phyloP scores from a whole-genome alignment of 768 basidiomycete species.

The Phallus indusiatus region DNA sequence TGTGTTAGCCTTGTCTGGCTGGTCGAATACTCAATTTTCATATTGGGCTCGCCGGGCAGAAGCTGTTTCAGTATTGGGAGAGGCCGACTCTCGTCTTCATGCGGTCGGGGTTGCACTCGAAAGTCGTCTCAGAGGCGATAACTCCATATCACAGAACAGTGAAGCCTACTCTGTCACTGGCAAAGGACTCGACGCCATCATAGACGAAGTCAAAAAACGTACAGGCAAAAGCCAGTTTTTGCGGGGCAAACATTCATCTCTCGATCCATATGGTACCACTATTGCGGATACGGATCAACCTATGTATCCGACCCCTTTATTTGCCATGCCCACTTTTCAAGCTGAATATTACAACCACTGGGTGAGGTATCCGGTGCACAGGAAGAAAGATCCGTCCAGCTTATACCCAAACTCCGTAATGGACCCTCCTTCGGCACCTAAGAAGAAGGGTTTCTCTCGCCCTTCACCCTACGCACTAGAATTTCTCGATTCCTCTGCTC shows the following conservation, averaged over 20 bases:
- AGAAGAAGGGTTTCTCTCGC: neutral
- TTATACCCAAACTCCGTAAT: neutral
- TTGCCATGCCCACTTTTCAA: conserved; percentile 30
- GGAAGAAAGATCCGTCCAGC: neutral
- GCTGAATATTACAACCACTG: conserved; percentile 19
- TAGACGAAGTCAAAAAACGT: conserved; percentile 40
- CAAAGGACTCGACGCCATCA: conserved; percentile 39
- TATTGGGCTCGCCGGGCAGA: conserved; percentile 46
- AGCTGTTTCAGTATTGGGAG: conserved; percentile 37
- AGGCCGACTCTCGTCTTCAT: conserved; percentile 31
- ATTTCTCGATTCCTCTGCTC: neutral
- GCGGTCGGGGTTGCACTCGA: conserved; percentile 33
- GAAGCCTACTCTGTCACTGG: conserved; percentile 35
- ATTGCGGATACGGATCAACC: conserved; percentile 12
- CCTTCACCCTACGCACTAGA: neutral
- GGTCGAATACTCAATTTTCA: conserved; percentile 46
- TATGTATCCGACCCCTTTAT: conserved; percentile 24
- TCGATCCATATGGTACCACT: conserved; percentile 38
- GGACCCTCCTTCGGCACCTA: conserved; percentile 1
- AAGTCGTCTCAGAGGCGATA: conserved; percentile 26
- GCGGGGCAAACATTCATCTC: conserved; percentile 40
- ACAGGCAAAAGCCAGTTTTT: conserved; percentile 39
- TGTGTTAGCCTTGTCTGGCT: conserved; percentile 38
- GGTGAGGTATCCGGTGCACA: neutral
- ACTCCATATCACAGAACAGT: conserved; percentile 20